Percentiles rank a stretch among this genome's conserved stretches.
Conservation (phyloP, 1,284 basidiomycete species). For the Ganoderma lucidum region DNA sequence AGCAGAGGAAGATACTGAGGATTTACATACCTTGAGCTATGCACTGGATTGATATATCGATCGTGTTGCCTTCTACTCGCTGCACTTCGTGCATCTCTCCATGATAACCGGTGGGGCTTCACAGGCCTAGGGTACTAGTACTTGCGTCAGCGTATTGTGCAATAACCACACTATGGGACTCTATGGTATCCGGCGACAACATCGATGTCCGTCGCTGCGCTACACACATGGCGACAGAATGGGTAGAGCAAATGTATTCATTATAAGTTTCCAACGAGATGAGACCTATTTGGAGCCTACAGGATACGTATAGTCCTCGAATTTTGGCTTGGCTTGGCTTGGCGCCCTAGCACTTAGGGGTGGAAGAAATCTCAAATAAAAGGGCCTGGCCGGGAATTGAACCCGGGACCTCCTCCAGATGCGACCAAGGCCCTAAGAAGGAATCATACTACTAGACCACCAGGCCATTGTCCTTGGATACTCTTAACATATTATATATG, state of each 20-base stretch:
- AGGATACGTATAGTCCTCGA: too few relatives aligned
- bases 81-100: background rate
- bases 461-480: slow-evolving; percentile 16
- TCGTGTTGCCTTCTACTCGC: background rate
- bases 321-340: background rate
- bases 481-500: background rate
- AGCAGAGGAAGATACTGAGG: background rate
- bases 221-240: background rate
- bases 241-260: too few relatives aligned
- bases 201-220: background rate
- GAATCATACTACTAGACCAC: slow-evolving; percentile 37
- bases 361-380: slow-evolving; percentile 16
- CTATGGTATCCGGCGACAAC: too few relatives aligned
- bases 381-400: slow-evolving; percentile 87
- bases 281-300: too few relatives aligned
- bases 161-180: background rate
- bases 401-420: slow-evolving; percentile 84
- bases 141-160: background rate
- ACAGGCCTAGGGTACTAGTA: background rate
- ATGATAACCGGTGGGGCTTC: background rate
- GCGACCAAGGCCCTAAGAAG: slow-evolving; percentile 29
- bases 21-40: background rate
- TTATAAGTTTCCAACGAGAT: too few relatives aligned
- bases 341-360: background rate
- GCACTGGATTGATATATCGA: background rate